Base-by-base conservation (phyloP, 495 filamentous ascomycete genomes). In the Penicillium roqueforti region DNA sequence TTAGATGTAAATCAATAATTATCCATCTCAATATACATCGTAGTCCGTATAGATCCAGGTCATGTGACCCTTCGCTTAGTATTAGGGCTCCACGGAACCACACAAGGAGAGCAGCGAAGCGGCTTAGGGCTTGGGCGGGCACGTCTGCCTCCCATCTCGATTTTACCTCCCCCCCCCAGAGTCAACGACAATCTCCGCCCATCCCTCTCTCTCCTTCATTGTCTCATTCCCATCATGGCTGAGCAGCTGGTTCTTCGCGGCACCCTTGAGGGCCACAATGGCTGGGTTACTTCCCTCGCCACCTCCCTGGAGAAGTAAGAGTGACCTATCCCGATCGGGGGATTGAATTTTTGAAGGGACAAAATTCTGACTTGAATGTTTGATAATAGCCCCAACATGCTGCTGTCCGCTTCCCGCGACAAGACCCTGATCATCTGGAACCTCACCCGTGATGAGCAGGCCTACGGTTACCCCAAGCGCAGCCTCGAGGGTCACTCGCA, bases 401-500 rank as follows among this genome's bases (percentile, higher is more conserved):
- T 99, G 70, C 87, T 99, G 61, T 99, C 93, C 55, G 91, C 83
- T 66, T 88, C 83, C 76, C 90, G 93, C 75, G 93, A 99, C 85
- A 96, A 97, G 85, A 89, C 89, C 65, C 81, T 99, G 72, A 99
- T 99, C 80, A 92, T 99, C 85, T 99, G 93, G 93, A 95, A 96
- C 87, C 86, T 99, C 64, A 97, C 93, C 76, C 92, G 93, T 76
- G 93, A 99, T 75, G 93, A 97, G 78, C 84, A 87, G 74, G 83
- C 86, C 67, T 97, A 96, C 80, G 93, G 93, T 65, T 95, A 96
- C 85, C 93, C 93, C 69, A 97, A 97, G 85, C 88, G 93, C 76
- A 90, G 87, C 68, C 90, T 99, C 55, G 87, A 96, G 80, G 93
- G 93, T 70, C 93, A 99, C 84, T 95, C 90, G 61, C 93, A 99